Percentiles rank a stretch among this genome's conserved stretches.
These are phyloP conservation scores for Cardamine occulta DNA, from an alignment of 345 rosid genomes.

Conservation along the genomic window DNA sequence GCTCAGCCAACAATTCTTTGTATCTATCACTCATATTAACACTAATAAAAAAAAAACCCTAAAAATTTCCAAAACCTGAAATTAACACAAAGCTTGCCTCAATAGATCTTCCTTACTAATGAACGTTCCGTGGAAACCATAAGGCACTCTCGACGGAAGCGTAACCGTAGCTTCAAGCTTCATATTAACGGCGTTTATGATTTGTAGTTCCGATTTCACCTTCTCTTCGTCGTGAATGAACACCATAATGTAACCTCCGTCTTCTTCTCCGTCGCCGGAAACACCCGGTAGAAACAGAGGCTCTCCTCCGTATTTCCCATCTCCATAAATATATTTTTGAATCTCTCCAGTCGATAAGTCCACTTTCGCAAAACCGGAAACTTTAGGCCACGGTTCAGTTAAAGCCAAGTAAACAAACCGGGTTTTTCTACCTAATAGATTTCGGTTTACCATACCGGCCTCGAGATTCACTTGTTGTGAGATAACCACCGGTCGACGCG, in stretches of 20 bases:
- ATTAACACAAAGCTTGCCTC: constrained; percentile 51
- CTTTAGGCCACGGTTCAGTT: constrained; percentile 92
- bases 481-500: constrained; percentile 57
- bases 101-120: constrained; percentile 53
- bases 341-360: constrained; percentile 63
- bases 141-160: constrained; percentile 87
- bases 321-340: constrained; percentile 59
- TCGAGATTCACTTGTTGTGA: constrained; percentile 67
- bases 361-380: constrained; percentile 83
- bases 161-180: constrained; percentile 62
- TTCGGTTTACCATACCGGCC: constrained; percentile 89
- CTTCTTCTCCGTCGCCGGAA: constrained; percentile 48
- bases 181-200: constrained; percentile 58
- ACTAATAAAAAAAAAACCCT: not conserved
- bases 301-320: constrained; percentile 69
- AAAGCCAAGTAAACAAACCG: constrained; percentile 67
- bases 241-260: constrained; percentile 60
- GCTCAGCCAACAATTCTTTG: not conserved
- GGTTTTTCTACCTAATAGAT: constrained; percentile 69
- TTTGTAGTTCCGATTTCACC: constrained; percentile 68
- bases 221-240: constrained; percentile 75
- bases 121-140: constrained; percentile 85
- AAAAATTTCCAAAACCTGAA: not conserved
- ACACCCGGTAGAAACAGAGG: constrained; percentile 62
- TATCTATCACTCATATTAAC: not conserved